Evolutionary conservation across 305 asterid genomes (phyloP), one percentile per base, ranked within the genome.

Genomic region (Fraxinus platypoda): DNA sequence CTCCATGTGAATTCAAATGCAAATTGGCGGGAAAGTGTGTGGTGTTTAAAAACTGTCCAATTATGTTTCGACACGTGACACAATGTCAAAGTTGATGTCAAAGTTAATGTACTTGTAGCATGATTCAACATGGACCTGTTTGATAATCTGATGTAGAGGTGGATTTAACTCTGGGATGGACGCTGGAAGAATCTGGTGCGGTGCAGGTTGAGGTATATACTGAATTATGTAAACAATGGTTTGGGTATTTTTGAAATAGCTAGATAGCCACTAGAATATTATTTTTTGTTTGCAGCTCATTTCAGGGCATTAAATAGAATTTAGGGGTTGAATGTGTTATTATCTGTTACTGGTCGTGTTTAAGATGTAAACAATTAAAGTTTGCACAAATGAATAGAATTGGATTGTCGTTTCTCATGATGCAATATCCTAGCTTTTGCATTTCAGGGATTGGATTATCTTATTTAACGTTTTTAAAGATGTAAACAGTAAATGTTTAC

Each of bases 121-220:
- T n/a, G n/a, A n/a, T n/a, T n/a, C n/a, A 2, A 31, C 66, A 13
- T n/a, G 52, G 52, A 62, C 83, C 85, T 78, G 37, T 72, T 25
- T 83, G 79, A 70, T 78, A 33, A 13, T 71, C 73, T 76, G n/a
- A 4, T 86, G 92, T 91, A 91, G 97, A 82, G 78, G 57, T 78
- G 35, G 83, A 82, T 52, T 75, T 52, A 78, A 81, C 84, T 82
- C 84, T 37, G 81, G 84, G 74, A 82, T 83, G 90, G 80, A 76
- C 75, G 87, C 68, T 75, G 70, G 77, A 71, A 81, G 83, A 38
- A 21, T 54, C 80, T 81, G 72, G 43, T 15, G 80, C 46, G 80
- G 72, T 80, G 33, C 46, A 37, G 54, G 84, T 78, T 76, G 91
- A 84, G 93, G 90, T 89, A 86, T 86, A 59, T 81, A 78, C 77